A percentile compares a stretch with the other conserved stretches of the same genome.
These are phyloP conservation scores for Calocybe gambosa DNA, from an alignment of 1,284 basidiomycete species.

Conservation along the genomic window DNA sequence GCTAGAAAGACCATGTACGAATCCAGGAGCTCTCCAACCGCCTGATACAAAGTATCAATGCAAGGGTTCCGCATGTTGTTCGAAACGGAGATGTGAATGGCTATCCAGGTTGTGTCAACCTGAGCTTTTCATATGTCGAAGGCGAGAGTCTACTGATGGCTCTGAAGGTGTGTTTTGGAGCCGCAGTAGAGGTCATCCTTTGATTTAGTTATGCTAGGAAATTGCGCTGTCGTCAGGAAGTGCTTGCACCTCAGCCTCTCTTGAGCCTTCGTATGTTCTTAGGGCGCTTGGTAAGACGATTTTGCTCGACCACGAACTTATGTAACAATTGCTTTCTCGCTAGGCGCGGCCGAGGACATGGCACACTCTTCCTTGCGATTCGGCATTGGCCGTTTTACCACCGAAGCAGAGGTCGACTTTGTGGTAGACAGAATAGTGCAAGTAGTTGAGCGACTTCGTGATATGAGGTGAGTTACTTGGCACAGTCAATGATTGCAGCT, in stretches of 20 bases:
- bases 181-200: slow-evolving; percentile 1
- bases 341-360: slow-evolving; percentile 95
- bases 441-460: slow-evolving; percentile 60
- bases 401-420: slow-evolving; percentile 95
- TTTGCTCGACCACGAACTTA: neutral
- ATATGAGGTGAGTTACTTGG: slow-evolving; percentile 45
- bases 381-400: slow-evolving; percentile 97
- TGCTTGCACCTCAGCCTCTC: slow-evolving; percentile 96
- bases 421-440: slow-evolving; percentile 86
- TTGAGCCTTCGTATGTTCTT: slow-evolving; percentile 98
- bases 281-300: slow-evolving; percentile 74
- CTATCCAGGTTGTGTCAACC: slow-evolving; percentile 90
- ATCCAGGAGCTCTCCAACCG: slow-evolving; percentile 77
- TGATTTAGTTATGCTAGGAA: slow-evolving; percentile 48
- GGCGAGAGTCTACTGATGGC: slow-evolving; percentile 98
- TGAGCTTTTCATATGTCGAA: slow-evolving; percentile 96
- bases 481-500: neutral
- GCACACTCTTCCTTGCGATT: slow-evolving; percentile 98
- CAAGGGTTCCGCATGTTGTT: slow-evolving; percentile 84
- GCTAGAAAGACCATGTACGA: slow-evolving; percentile 78
- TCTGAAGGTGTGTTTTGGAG: slow-evolving; percentile 69
- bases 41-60: slow-evolving; percentile 77
- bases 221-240: slow-evolving; percentile 97
- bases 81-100: slow-evolving; percentile 90
- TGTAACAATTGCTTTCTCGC: slow-evolving; percentile 6